Evolutionary conservation across 1,284 basidiomycete species (phyloP), one percentile per base, ranked within the genome.

Genomic region (Ceratobasidium papillatum): DNA sequence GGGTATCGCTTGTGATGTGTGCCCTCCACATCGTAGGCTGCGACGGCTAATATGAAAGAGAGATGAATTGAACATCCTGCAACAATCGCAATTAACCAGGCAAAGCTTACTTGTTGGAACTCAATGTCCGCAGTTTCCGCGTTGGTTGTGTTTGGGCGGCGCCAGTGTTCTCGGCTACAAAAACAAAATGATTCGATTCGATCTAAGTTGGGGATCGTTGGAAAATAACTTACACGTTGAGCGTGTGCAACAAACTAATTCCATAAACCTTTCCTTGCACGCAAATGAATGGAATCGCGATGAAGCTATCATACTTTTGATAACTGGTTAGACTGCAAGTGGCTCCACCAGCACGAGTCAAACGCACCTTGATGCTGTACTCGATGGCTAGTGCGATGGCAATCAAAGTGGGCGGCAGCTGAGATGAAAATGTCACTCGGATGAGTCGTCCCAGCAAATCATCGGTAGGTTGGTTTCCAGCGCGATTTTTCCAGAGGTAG

Each of bases 281-380:
- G 58, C 69, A 73, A 51, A 73, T 73, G n/a, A 73, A 73, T 8
- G 69, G 69, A 34, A 73, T 73, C 41, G 69, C 69, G 34, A 73
- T 63, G 41, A 73, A 73, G 36, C 69, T 73, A 22, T 62, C 58
- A 41, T 73, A 73, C 69, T 73, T 36, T 43, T 12, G n/a, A 30
- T 34, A 32, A n/a, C 43, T 32, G 38, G 68, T 68, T 25, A 71
- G 43, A 34, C n/a, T 9, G 0, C 3, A 7, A 22, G 34, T 38
- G 41, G 11, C 25, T n/a, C 19, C 22, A 32, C 25, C 2, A 41
- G 45, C 22, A 30, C 52, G 25, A n/a, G 56, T 34, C 4, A 11
- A n/a, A 65, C 68, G 27, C n/a, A 73, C 69, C 69, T 59, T 51
- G 25, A 73, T 63, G 47, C 36, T 73, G 38, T 62, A 73, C 25